phyloP scores from a whole-genome alignment of 441 rosid genomes.

The Geranium incanum region DNA sequence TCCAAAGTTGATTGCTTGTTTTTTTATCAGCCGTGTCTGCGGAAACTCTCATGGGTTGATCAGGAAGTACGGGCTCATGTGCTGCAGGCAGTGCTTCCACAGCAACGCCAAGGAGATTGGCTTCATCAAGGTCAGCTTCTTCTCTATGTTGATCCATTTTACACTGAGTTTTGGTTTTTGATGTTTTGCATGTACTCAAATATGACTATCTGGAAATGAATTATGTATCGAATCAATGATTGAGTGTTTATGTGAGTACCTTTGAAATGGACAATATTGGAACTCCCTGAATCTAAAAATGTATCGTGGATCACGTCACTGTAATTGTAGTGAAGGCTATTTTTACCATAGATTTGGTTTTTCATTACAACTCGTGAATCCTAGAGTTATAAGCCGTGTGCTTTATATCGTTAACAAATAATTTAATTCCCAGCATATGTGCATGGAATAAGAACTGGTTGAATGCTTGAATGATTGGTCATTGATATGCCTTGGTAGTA shows the following conservation, averaged over 20 bases:
- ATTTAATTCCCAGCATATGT: background rate
- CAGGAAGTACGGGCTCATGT: constrained; percentile 32
- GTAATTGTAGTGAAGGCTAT: background rate
- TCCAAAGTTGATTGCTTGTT: background rate
- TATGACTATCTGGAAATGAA: background rate
- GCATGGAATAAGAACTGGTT: background rate
- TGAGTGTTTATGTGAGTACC: background rate
- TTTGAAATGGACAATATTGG: background rate
- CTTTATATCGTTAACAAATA: background rate
- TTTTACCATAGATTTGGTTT: background rate
- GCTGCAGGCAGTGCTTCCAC: constrained; percentile 32
- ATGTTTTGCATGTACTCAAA: background rate
- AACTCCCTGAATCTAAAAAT: background rate
- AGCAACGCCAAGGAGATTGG: constrained; percentile 35
- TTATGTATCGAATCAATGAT: background rate
- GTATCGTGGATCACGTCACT: background rate
- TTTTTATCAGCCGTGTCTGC: constrained; percentile 25
- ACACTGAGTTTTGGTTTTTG: background rate
- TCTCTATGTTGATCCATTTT: background rate
- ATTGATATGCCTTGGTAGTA: background rate
- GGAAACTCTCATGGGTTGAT: constrained; percentile 32
- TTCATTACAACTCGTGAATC: background rate
- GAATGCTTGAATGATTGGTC: too few species aligned
- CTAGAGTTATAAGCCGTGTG: background rate
- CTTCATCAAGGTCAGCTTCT: constrained; percentile 25